Evolutionary conservation across 2,329 filamentous ascomycete genomes (phyloP).

Genomic region (Aspergillus proliferans): DNA sequence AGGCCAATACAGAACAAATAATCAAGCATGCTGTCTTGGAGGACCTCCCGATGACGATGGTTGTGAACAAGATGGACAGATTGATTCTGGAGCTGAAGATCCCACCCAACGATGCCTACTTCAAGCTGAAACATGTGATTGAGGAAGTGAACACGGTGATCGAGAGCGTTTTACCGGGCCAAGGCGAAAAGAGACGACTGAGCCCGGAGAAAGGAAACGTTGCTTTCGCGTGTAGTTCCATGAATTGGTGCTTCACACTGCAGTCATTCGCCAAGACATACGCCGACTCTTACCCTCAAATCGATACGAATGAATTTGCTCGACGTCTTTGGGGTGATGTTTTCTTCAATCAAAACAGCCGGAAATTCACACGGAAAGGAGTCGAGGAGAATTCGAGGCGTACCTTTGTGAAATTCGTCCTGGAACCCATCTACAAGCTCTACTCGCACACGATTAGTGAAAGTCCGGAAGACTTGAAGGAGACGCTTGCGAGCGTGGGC

Average conservation of each 20-base stretch:
- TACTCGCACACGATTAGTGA: conserved; percentile 93
- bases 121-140: conserved; percentile 97
- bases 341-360: conserved; percentile 85
- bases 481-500: conserved; percentile 69
- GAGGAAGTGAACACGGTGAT: conserved; percentile 97
- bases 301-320: conserved; percentile 78
- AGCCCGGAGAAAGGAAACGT: conserved; percentile 98
- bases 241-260: conserved; percentile 96
- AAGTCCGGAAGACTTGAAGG: conserved; percentile 74
- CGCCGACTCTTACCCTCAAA: conserved; percentile 73
- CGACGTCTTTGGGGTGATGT: conserved; percentile 90
- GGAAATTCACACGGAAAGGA: conserved; percentile 84
- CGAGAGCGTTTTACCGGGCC: conserved; percentile 75
- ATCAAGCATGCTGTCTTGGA: conserved; percentile 93
- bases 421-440: conserved; percentile 97
- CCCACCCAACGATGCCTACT: conserved; percentile 92
- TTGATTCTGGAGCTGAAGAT: conserved; percentile 90
- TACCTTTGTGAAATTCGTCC: conserved; percentile 87
- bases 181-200: conserved; percentile 70
- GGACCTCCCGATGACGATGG: conserved; percentile 77
- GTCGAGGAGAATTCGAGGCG: conserved; percentile 73
- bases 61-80: conserved; percentile 97
- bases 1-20: conserved; percentile 92
- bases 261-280: conserved; percentile 97
- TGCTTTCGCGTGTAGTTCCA: conserved; percentile 85